A percentile compares a stretch with the other conserved stretches of the same genome.
These are phyloP conservation scores for Mycena rosella DNA, from an alignment of 768 basidiomycete species.

Conservation along the genomic window DNA sequence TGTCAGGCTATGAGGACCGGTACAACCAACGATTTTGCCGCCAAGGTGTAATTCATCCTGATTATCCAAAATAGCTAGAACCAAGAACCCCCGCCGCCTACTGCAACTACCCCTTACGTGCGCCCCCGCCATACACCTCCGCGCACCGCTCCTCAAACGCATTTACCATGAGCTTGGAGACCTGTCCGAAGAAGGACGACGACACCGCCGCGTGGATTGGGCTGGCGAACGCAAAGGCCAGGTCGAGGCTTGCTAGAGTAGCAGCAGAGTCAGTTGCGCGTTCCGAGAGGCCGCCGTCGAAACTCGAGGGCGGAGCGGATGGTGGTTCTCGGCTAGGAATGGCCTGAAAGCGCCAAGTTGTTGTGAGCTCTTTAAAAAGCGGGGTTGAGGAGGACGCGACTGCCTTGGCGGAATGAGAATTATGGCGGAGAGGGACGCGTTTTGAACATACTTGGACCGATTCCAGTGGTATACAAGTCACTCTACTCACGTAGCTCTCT, in stretches of 20 bases:
- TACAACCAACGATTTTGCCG: no score
- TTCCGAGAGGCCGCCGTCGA: neutral
- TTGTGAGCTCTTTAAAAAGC: constrained; percentile 78
- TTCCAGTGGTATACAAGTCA: constrained; percentile 83
- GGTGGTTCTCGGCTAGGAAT: constrained; percentile 47
- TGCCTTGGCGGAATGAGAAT: constrained; percentile 60
- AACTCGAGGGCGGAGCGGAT: constrained; percentile 53
- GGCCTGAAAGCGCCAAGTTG: constrained; percentile 75
- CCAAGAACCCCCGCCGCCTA: neutral
- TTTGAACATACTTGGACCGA: constrained; percentile 77
- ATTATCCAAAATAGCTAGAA: neutral
- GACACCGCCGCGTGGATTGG: constrained; percentile 90
- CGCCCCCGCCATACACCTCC: constrained; percentile 69
- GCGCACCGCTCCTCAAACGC: constrained; percentile 92
- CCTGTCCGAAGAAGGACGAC: constrained; percentile 86
- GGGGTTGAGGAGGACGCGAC: constrained; percentile 78
- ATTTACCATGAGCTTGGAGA: constrained; percentile 89
- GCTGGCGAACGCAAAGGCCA: constrained; percentile 89
- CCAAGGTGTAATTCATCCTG: neutral
- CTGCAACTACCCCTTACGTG: neutral
- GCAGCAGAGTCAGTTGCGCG: constrained; percentile 50
- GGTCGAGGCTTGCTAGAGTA: constrained; percentile 88
- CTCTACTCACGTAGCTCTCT: constrained; percentile 89
- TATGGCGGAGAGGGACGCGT: constrained; percentile 11
- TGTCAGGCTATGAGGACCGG: no score